phyloP scores from a whole-genome alignment of 306 rosid genomes.

The Prunus padus region DNA sequence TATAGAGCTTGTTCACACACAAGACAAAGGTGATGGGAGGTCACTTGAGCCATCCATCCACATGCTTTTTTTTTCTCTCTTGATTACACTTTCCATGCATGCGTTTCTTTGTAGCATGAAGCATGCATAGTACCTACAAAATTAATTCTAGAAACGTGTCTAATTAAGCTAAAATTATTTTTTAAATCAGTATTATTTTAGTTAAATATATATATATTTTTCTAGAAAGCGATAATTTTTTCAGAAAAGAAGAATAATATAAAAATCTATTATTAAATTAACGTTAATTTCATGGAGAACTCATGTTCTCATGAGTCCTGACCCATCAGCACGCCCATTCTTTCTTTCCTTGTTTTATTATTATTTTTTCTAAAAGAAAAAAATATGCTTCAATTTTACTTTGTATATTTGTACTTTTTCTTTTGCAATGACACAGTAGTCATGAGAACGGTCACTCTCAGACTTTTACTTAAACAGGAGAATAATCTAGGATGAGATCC shows the following conservation, averaged over 20 bases:
- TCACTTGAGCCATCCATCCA: background rate
- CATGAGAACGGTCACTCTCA: constrained; percentile 31
- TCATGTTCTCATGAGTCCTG: background rate
- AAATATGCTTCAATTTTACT: too few relatives aligned
- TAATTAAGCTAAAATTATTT: too few relatives aligned
- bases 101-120: background rate
- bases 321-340: too few relatives aligned
- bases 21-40: background rate
- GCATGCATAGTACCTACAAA: too few relatives aligned
- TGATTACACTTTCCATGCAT: constrained; percentile 1
- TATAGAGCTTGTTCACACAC: background rate
- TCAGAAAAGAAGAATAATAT: too few relatives aligned
- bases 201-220: too few relatives aligned
- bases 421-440: background rate
- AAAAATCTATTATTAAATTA: background rate
- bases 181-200: too few relatives aligned
- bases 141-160: too few relatives aligned
- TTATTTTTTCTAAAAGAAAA: too few relatives aligned
- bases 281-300: background rate
- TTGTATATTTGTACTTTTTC: background rate
- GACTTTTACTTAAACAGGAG: constrained; percentile 32
- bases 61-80: background rate
- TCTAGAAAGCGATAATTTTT: too few relatives aligned
- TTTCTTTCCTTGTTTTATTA: too few relatives aligned
- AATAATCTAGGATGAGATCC: constrained; percentile 57